Conservation (phyloP, 192 early-diverging fungal species). For the Coemansia sp. region DNA sequence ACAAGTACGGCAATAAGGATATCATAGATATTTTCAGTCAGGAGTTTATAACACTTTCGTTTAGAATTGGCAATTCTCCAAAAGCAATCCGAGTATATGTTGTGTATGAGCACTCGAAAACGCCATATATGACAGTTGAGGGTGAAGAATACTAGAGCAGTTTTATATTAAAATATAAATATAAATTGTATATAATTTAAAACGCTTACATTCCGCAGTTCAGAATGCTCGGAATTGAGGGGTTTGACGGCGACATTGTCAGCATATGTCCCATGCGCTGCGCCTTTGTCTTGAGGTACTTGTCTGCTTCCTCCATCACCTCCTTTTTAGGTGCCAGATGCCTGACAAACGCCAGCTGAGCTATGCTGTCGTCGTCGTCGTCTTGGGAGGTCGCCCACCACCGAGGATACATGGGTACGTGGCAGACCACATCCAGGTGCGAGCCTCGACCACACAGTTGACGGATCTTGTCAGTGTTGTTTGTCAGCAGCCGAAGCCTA, state of each 20-base stretch:
- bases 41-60: no score
- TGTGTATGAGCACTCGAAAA: no score
- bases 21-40: no score
- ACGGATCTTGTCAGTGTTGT: conserved; percentile 94
- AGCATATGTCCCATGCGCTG: conserved; percentile 91
- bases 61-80: background rate
- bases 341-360: conserved; percentile 34
- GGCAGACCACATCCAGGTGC: conserved; percentile 69
- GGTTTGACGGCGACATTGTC: conserved; percentile 9
- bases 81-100: background rate
- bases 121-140: no score
- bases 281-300: conserved; percentile 86
- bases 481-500: conserved; percentile 84
- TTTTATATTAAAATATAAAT: background rate
- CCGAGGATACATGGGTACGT: conserved; percentile 88
- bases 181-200: background rate
- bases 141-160: no score
- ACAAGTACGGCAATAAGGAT: no score
- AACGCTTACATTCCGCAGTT: background rate
- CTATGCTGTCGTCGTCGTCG: conserved; percentile 13
- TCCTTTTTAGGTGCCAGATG: conserved; percentile 28
- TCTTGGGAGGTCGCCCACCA: conserved; percentile 63
- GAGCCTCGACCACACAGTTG: conserved; percentile 66
- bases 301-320: conserved; percentile 69
- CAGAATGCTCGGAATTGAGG: conserved; percentile 2